phyloP scores from a whole-genome alignment of 108 stramenopile genomes.

The Poteriospumella lacustris region DNA sequence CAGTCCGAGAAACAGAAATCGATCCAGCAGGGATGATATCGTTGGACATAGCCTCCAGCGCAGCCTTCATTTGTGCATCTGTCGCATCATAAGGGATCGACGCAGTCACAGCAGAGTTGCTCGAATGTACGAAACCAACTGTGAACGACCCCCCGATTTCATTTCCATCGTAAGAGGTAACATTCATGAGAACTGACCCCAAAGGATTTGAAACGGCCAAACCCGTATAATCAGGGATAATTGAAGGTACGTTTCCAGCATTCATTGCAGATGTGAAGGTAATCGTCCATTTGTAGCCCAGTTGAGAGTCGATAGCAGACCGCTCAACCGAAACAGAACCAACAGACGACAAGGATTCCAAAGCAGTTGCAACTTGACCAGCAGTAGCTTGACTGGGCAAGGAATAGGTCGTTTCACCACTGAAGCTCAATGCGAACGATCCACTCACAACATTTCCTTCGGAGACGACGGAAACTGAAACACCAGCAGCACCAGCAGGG shows the following conservation, averaged over 20 bases:
- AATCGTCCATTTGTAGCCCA: constrained; percentile 56
- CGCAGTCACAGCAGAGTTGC: constrained; percentile 19
- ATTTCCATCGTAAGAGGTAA: constrained; percentile 3
- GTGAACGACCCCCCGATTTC: constrained; percentile 31
- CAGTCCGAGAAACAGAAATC: constrained; percentile 37
- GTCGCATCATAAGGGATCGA: constrained; percentile 57
- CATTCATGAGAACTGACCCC: constrained; percentile 14
- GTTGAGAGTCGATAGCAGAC: constrained; percentile 47
- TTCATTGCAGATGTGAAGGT: constrained; percentile 37
- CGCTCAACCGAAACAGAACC: constrained; percentile 59
- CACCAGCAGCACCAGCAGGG: constrained; percentile 44
- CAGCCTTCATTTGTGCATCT: constrained; percentile 50
- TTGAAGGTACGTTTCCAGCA: constrained; percentile 50
- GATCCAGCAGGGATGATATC: constrained; percentile 45
- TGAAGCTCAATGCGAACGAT: constrained; percentile 60
- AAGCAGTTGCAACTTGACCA: constrained; percentile 47
- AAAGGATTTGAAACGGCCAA: constrained; percentile 46
- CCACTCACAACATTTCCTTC: constrained; percentile 69
- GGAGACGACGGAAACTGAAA: constrained; percentile 52
- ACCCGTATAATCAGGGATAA: constrained; percentile 48
- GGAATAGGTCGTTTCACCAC: constrained; percentile 59
- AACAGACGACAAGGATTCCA: constrained; percentile 56
- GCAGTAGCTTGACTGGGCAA: constrained; percentile 61
- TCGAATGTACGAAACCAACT: not conserved
- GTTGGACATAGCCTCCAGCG: constrained; percentile 54